These are phyloP conservation scores for Agaricus bisporus DNA, from an alignment of 768 basidiomycete genomes.

Conservation along the genomic window DNA sequence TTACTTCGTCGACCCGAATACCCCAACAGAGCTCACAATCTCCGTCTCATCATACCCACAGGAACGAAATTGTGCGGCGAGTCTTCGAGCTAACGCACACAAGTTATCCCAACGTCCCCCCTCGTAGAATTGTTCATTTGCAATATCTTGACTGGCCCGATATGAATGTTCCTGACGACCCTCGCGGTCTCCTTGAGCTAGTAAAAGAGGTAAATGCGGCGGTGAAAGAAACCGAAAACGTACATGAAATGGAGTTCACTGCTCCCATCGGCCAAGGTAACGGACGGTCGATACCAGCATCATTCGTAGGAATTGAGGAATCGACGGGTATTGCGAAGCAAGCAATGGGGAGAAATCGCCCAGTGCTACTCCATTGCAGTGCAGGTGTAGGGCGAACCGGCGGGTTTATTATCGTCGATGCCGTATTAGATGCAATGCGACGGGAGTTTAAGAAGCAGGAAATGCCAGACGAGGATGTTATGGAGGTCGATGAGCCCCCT, in stretches of 20 bases:
- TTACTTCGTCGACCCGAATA: slow-evolving; percentile 6
- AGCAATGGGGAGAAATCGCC: slow-evolving; percentile 41
- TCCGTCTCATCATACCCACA: neutral
- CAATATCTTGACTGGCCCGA: slow-evolving; percentile 97
- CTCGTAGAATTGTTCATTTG: slow-evolving; percentile 74
- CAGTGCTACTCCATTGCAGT: slow-evolving; percentile 82
- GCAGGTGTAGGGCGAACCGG: slow-evolving; percentile 96
- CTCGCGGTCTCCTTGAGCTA: slow-evolving; percentile 66
- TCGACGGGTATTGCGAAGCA: slow-evolving; percentile 51
- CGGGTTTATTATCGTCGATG: slow-evolving; percentile 86
- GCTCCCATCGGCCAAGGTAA: slow-evolving; percentile 1
- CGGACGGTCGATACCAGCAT: slow-evolving; percentile 7
- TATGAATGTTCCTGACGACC: slow-evolving; percentile 88
- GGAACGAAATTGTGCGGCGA: slow-evolving; percentile 41
- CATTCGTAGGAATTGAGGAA: slow-evolving; percentile 37
- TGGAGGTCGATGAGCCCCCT: slow-evolving; percentile 24
- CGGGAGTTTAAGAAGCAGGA: slow-evolving; percentile 38
- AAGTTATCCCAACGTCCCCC: slow-evolving; percentile 49
- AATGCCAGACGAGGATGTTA: slow-evolving; percentile 15
- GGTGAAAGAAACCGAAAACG: slow-evolving; percentile 26
- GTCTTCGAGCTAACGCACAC: slow-evolving; percentile 65
- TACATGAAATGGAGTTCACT: slow-evolving; percentile 10
- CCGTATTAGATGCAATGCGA: slow-evolving; percentile 71
- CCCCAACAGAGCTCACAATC: slow-evolving; percentile 18
- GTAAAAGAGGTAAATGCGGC: slow-evolving; percentile 62